phyloP scores from a whole-genome alignment of 345 rosid genomes.

The Brassica napus region DNA sequence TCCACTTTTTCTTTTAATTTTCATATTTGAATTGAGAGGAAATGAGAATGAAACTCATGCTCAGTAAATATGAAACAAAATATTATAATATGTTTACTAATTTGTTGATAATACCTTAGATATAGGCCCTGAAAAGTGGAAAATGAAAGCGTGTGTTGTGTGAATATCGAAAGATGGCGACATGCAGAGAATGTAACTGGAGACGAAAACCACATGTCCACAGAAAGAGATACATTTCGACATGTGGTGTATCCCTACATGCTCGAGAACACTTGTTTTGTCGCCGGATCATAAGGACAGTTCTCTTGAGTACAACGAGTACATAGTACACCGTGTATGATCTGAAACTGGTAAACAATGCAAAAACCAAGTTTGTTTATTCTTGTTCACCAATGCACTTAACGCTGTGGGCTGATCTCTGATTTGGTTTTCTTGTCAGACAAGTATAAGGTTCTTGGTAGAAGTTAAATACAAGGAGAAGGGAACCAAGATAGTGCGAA shows the following conservation, averaged over 20 bases:
- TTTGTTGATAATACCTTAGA: too few relatives aligned
- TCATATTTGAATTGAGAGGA: too few relatives aligned
- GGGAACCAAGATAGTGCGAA: slow-evolving; percentile 28
- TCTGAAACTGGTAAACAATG: slow-evolving; percentile 56
- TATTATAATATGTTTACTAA: too few relatives aligned
- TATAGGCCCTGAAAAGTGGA: too few relatives aligned
- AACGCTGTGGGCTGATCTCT: background rate
- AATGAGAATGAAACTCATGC: too few relatives aligned
- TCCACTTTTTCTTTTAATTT: too few relatives aligned
- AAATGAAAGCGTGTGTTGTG: too few relatives aligned
- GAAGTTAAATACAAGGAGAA: slow-evolving; percentile 70
- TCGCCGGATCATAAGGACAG: slow-evolving; percentile 54
- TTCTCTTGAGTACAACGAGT: slow-evolving; percentile 75
- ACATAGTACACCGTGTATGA: slow-evolving; percentile 59
- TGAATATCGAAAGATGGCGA: too few relatives aligned
- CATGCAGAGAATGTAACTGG: too few relatives aligned
- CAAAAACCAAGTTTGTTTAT: background rate
- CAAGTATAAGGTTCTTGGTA: slow-evolving; percentile 43
- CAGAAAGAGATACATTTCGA: background rate
- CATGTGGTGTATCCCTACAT: background rate
- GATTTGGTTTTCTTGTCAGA: background rate
- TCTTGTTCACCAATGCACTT: background rate
- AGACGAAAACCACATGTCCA: background rate
- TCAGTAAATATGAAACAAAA: too few relatives aligned
- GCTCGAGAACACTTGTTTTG: background rate